phyloP scores from a whole-genome alignment of 495 filamentous ascomycete genomes.

The Collariella sp. region DNA sequence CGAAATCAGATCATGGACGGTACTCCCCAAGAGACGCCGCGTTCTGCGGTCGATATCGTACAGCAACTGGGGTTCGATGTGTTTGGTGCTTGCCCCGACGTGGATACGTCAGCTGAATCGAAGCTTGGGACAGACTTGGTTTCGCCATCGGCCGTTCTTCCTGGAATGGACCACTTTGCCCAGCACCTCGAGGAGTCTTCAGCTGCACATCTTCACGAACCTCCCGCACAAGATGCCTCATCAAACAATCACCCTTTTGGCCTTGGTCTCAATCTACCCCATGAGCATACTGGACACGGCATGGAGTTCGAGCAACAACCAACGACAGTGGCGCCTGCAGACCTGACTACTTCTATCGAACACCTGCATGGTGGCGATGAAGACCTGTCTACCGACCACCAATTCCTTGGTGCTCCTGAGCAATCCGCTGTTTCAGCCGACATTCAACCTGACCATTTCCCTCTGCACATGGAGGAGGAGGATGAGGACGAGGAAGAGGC shows the following conservation, averaged over 20 bases:
- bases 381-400: slow-evolving; percentile 12
- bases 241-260: slow-evolving; percentile 2
- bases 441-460: not conserved
- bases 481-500: slow-evolving; percentile 8
- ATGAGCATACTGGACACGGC: not conserved
- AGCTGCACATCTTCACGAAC: not conserved
- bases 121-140: not conserved
- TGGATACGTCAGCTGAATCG: not conserved
- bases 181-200: not conserved
- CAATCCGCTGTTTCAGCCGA: not conserved
- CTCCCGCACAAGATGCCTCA: not conserved
- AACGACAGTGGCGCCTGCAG: slow-evolving; percentile 32
- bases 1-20: slow-evolving; percentile 19
- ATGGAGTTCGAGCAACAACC: slow-evolving; percentile 14
- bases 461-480: not conserved
- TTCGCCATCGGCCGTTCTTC: slow-evolving; percentile 10
- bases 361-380: slow-evolving; percentile 20
- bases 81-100: not conserved
- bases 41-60: slow-evolving; percentile 27
- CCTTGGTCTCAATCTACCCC: not conserved
- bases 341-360: slow-evolving; percentile 29
- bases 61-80: slow-evolving; percentile 10
- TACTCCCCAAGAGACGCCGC: slow-evolving; percentile 2
- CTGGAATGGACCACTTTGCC: not conserved
- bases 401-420: not conserved